Evolutionary conservation across 169 alveolate species (phyloP).

Genomic region (Plasmodium fragile): DNA sequence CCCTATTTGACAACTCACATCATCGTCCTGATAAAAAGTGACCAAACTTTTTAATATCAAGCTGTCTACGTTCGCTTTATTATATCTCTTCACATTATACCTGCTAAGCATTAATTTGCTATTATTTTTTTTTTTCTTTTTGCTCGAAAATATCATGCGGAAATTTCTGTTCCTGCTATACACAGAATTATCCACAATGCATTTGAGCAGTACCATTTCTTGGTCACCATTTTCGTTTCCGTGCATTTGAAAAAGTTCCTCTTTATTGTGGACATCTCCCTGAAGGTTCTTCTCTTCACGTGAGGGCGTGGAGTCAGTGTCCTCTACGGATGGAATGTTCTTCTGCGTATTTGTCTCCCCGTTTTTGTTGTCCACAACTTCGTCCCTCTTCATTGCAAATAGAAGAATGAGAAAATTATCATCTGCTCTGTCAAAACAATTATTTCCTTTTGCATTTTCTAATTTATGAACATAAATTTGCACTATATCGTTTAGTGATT

Average conservation of each 20-base stretch:
- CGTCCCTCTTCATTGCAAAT: slow-evolving; percentile 37
- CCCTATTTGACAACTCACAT: slow-evolving; percentile 22
- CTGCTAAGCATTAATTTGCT: slow-evolving; percentile 45
- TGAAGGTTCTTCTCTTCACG: not conserved
- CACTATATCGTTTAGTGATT: slow-evolving; percentile 22
- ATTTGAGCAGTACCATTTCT: slow-evolving; percentile 19
- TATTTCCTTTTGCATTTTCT: not conserved
- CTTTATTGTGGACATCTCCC: not conserved
- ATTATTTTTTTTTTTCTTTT: slow-evolving; percentile 69
- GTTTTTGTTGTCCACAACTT: not conserved
- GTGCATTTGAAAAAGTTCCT: not conserved
- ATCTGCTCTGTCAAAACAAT: not conserved
- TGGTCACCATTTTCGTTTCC: not conserved
- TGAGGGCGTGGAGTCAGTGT: not conserved
- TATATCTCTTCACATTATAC: slow-evolving; percentile 34
- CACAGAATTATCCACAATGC: slow-evolving; percentile 71
- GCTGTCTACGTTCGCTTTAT: slow-evolving; percentile 25
- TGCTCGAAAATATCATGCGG: slow-evolving; percentile 74
- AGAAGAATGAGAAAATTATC: slow-evolving; percentile 54
- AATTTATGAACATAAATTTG: slow-evolving; percentile 31
- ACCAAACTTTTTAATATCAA: slow-evolving; percentile 58
- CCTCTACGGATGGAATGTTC: not conserved
- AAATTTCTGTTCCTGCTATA: slow-evolving; percentile 74
- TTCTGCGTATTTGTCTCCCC: not conserved
- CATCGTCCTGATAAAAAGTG: slow-evolving; percentile 21